Evolutionary conservation across 2,329 filamentous ascomycete species (phyloP).

Genomic region (Fusarium phyllophilum): DNA sequence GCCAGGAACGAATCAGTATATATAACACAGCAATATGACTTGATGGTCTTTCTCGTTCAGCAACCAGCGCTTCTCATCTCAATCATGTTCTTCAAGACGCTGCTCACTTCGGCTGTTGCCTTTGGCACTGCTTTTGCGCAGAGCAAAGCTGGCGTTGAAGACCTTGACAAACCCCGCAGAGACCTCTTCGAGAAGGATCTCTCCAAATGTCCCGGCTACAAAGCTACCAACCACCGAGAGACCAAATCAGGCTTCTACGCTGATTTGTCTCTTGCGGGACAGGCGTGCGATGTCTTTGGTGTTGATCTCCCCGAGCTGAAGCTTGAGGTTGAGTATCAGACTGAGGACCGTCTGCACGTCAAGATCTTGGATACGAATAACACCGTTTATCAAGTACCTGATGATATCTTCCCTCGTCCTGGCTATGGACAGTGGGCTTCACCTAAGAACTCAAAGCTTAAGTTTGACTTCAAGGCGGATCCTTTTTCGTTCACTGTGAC

Average conservation of each 20-base stretch:
- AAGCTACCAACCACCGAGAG: slow-evolving; percentile 67
- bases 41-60: background rate
- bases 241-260: slow-evolving; percentile 70
- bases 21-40: slow-evolving; percentile 9
- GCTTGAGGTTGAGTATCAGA: slow-evolving; percentile 65
- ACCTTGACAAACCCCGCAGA: slow-evolving; percentile 27
- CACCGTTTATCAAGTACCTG: slow-evolving; percentile 79
- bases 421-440: slow-evolving; percentile 39
- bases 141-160: slow-evolving; percentile 33
- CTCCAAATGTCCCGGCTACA: slow-evolving; percentile 72
- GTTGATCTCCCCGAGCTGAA: slow-evolving; percentile 75
- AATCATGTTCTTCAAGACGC: slow-evolving; percentile 32
- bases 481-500: slow-evolving; percentile 76
- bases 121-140: slow-evolving; percentile 31
- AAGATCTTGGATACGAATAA: slow-evolving; percentile 77
- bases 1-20: slow-evolving; percentile 13
- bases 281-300: slow-evolving; percentile 81
- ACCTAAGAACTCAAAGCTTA: slow-evolving; percentile 54
- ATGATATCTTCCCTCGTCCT: slow-evolving; percentile 70
- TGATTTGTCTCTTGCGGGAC: slow-evolving; percentile 74
- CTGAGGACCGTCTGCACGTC: slow-evolving; percentile 71
- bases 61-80: slow-evolving; percentile 1
- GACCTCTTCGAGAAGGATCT: slow-evolving; percentile 37
- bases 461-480: slow-evolving; percentile 54
- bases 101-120: slow-evolving; percentile 23